Percentiles rank a stretch among this genome's conserved stretches.
phyloP scores from a whole-genome alignment of 495 filamentous ascomycete genomes.

The Durotheca rogersii region DNA sequence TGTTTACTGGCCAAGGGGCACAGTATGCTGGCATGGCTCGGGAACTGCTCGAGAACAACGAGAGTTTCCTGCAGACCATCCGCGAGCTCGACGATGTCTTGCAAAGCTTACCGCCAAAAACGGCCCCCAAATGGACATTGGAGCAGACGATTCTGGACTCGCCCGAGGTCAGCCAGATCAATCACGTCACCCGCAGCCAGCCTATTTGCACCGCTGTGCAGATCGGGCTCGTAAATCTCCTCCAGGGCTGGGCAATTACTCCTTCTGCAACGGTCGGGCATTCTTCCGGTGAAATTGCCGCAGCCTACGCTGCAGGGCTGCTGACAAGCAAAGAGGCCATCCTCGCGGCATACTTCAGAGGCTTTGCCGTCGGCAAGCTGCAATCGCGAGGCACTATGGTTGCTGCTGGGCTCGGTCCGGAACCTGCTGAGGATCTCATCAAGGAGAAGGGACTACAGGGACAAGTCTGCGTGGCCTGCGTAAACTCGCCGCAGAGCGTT shows the following conservation, averaged over 20 bases:
- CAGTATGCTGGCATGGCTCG: constrained; percentile 56
- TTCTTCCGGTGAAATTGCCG: constrained; percentile 63
- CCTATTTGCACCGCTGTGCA: constrained; percentile 53
- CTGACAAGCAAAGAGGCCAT: constrained; percentile 50
- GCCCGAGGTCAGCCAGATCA: neutral
- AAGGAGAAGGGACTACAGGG: neutral
- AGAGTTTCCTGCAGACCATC: constrained; percentile 35
- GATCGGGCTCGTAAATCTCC: constrained; percentile 51
- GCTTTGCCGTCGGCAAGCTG: constrained; percentile 39
- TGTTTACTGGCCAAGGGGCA: constrained; percentile 47
- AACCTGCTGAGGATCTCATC: constrained; percentile 23
- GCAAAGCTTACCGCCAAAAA: neutral
- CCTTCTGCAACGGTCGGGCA: constrained; percentile 57
- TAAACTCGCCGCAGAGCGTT: constrained; percentile 50
- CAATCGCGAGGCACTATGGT: constrained; percentile 46
- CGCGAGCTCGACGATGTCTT: constrained; percentile 36
- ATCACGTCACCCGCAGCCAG: constrained; percentile 41
- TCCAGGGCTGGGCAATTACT: constrained; percentile 49
- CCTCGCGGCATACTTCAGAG: constrained; percentile 48
- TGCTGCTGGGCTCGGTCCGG: constrained; percentile 44
- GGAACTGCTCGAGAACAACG: constrained; percentile 43
- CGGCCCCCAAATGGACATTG: constrained; percentile 18
- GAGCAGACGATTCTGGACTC: neutral
- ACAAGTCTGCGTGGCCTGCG: constrained; percentile 46
- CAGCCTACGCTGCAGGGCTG: constrained; percentile 49